These are phyloP conservation scores for Botrytis squamosa DNA, from an alignment of 2,329 filamentous ascomycete genomes.

Conservation along the genomic window DNA sequence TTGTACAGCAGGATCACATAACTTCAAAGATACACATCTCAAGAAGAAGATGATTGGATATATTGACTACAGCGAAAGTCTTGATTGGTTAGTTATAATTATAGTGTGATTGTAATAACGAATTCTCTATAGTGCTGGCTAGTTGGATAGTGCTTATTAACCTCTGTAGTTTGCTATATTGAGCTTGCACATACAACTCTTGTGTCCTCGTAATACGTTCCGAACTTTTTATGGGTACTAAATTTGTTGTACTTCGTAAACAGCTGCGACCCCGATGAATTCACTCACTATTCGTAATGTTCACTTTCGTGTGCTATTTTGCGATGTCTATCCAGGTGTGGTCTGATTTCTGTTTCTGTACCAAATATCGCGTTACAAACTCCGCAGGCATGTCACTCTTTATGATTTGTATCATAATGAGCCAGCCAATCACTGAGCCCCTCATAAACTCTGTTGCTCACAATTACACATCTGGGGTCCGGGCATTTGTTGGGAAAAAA, in stretches of 20 bases:
- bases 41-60: not conserved
- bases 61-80: not conserved
- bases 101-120: too few species aligned
- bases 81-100: too few species aligned
- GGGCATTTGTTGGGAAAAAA: too few species aligned
- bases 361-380: not conserved
- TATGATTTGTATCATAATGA: not conserved
- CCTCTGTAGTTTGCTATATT: not conserved
- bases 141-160: not conserved
- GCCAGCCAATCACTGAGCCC: too few species aligned
- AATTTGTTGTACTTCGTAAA: not conserved
- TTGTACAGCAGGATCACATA: not conserved
- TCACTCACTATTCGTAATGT: not conserved
- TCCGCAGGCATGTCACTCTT: fast-evolving
- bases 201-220: not conserved
- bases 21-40: not conserved
- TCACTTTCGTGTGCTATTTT: not conserved
- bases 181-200: not conserved
- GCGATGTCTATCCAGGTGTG: fast-evolving
- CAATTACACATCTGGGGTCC: too few species aligned
- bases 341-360: fast-evolving
- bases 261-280: not conserved
- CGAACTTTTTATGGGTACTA: not conserved
- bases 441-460: too few species aligned
- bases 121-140: not conserved